phyloP scores from a whole-genome alignment of 352 stramenopile species.

The Phytophthora europaea region DNA sequence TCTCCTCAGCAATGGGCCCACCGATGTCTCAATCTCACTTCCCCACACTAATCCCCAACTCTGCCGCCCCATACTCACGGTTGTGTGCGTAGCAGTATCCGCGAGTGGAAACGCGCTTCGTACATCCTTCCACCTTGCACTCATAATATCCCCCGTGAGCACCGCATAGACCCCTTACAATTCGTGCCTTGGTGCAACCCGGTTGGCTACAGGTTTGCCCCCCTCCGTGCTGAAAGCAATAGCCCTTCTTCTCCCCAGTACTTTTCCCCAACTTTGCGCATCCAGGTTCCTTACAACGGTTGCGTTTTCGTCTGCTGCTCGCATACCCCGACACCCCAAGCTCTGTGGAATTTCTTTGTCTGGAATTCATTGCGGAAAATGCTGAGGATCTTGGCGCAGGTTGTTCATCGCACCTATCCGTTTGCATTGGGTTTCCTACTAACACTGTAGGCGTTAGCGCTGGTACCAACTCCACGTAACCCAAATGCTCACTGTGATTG shows the following conservation, averaged over 20 bases:
- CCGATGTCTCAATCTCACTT: no score
- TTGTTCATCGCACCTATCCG: background rate
- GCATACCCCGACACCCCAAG: background rate
- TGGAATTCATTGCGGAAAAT: background rate
- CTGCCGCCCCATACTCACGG: background rate
- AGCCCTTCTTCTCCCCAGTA: background rate
- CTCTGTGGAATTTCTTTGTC: background rate
- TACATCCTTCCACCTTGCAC: constrained; percentile 5
- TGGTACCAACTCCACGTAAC: background rate
- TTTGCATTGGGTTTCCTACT: background rate
- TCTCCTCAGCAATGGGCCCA: no score
- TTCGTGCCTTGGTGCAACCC: constrained; percentile 4
- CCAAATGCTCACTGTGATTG: background rate
- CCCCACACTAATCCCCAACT: background rate
- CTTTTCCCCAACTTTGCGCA: background rate
- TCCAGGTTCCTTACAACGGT: background rate
- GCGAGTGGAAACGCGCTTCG: background rate
- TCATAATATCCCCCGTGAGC: background rate
- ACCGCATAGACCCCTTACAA: background rate
- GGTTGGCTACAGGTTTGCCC: background rate
- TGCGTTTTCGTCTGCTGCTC: background rate
- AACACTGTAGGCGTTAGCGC: background rate
- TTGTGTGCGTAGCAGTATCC: background rate
- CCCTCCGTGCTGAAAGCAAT: constrained; percentile 12
- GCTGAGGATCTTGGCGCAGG: background rate